Conservation (phyloP, 1,284 basidiomycete species). For the Papiliotrema fonsecae region DNA sequence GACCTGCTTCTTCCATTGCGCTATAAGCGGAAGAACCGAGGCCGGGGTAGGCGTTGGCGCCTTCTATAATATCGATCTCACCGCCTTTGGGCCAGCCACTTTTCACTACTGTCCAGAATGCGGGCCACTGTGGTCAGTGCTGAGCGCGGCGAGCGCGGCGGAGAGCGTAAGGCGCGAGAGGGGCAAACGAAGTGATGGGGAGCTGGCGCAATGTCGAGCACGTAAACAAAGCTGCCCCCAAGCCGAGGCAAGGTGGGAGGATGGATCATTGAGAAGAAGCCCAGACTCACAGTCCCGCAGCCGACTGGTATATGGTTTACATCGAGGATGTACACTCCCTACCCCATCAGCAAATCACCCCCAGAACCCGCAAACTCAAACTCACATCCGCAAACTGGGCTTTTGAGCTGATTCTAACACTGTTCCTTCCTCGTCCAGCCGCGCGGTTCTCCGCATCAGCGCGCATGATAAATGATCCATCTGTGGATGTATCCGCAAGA, state of each 20-base stretch:
- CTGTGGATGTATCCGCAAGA: slow-evolving; percentile 17
- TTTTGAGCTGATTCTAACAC: slow-evolving; percentile 39
- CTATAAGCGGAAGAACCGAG: slow-evolving; percentile 24
- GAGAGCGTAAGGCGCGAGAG: too few species aligned
- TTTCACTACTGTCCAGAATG: slow-evolving; percentile 60
- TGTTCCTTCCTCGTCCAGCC: slow-evolving; percentile 37
- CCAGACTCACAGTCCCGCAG: slow-evolving; percentile 37
- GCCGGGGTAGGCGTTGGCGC: slow-evolving; percentile 54
- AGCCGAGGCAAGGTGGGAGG: too few species aligned
- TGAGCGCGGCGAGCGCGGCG: too few species aligned
- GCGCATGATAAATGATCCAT: slow-evolving; percentile 28
- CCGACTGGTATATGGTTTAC: slow-evolving; percentile 45
- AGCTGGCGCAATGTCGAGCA: too few species aligned
- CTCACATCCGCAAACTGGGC: slow-evolving; percentile 40
- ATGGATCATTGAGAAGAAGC: too few species aligned
- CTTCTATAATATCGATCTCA: slow-evolving; percentile 84
- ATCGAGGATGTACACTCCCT: slow-evolving; percentile 44
- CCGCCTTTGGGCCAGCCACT: slow-evolving; percentile 65
- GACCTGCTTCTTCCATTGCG: slow-evolving; percentile 17
- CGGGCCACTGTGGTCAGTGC: slow-evolving; percentile 53
- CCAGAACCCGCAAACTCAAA: slow-evolving; percentile 2
- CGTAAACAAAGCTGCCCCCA: too few species aligned
- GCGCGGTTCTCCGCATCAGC: slow-evolving; percentile 35
- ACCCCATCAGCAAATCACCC: neutral
- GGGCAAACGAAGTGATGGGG: too few species aligned